Percentiles rank a stretch among this genome's conserved stretches.
phyloP scores from a whole-genome alignment of 805 yeast species.

The Metschnikowia kofuensis region DNA sequence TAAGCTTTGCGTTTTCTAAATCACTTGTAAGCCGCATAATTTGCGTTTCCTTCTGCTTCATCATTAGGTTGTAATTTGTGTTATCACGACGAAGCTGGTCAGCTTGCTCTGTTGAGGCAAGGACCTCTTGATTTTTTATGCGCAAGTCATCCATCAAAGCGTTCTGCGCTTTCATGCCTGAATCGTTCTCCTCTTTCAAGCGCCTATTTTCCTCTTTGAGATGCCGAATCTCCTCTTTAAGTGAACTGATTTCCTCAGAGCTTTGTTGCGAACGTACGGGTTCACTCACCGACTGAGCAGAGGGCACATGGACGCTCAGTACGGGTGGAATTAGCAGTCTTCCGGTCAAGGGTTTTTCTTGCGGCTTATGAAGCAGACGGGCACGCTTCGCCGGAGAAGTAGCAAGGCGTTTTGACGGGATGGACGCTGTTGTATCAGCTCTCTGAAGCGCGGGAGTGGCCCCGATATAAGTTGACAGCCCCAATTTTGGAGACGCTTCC shows the following conservation, averaged over 20 bases:
- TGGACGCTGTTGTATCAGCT: constrained; percentile 15
- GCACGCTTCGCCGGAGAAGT: constrained; percentile 62
- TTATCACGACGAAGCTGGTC: constrained; percentile 25
- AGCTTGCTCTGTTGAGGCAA: constrained; percentile 3
- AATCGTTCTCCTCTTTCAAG: constrained; percentile 33
- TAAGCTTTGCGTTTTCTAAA: constrained; percentile 53
- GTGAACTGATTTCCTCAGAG: too few species aligned
- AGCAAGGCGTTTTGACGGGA: constrained; percentile 69
- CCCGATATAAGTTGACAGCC: constrained; percentile 1
- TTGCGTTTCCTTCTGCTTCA: constrained; percentile 70
- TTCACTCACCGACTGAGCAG: background rate
- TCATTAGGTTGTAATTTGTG: constrained; percentile 46
- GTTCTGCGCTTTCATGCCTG: constrained; percentile 22
- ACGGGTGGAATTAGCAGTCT: constrained; percentile 36
- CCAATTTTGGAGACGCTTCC: background rate
- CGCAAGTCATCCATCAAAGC: constrained; percentile 24
- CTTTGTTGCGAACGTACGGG: too few species aligned
- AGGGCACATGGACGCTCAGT: constrained; percentile 8
- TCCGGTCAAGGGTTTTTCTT: constrained; percentile 39
- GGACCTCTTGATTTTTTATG: constrained; percentile 28
- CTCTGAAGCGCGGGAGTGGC: constrained; percentile 7
- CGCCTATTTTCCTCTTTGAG: constrained; percentile 52
- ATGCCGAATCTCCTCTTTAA: too few species aligned
- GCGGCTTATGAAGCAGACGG: constrained; percentile 20
- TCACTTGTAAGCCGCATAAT: constrained; percentile 59